Percentiles rank a stretch among this genome's conserved stretches.
phyloP scores from a whole-genome alignment of 257 asterid species.

The Solanum pimpinellifolium region DNA sequence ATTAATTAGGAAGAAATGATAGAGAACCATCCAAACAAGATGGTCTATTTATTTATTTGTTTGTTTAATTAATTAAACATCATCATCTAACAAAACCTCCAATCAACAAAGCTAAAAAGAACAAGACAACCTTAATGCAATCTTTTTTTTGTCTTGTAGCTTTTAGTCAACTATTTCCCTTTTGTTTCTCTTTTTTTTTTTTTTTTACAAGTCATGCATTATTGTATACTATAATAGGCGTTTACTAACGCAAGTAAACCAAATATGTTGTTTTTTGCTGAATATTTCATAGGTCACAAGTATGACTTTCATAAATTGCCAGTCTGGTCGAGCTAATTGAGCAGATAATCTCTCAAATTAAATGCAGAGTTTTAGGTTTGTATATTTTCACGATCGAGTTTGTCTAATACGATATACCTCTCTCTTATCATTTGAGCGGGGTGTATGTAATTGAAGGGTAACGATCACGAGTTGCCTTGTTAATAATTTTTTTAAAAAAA shows the following conservation, averaged over 20 bases:
- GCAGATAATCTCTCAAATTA: background rate
- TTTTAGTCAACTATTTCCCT: constrained; percentile 34
- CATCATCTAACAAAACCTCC: constrained; percentile 24
- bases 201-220: background rate
- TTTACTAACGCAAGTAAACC: background rate
- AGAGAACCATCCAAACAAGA: background rate
- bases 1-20: background rate
- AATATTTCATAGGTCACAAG: background rate
- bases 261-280: background rate
- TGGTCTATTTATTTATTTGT: background rate
- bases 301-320: background rate
- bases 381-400: background rate
- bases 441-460: background rate
- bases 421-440: accelerated
- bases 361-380: background rate
- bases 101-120: constrained; percentile 5
- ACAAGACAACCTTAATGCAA: constrained; percentile 14
- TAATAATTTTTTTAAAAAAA: background rate
- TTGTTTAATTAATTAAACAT: constrained; percentile 9
- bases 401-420: background rate
- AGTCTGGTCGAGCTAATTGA: background rate
- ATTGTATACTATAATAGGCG: background rate
- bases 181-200: background rate
- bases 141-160: constrained; percentile 10
- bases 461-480: background rate